Percentiles rank a stretch among this genome's conserved stretches.
phyloP scores from a whole-genome alignment of 1,284 basidiomycete genomes.

The Cystobasidium pallidum region DNA sequence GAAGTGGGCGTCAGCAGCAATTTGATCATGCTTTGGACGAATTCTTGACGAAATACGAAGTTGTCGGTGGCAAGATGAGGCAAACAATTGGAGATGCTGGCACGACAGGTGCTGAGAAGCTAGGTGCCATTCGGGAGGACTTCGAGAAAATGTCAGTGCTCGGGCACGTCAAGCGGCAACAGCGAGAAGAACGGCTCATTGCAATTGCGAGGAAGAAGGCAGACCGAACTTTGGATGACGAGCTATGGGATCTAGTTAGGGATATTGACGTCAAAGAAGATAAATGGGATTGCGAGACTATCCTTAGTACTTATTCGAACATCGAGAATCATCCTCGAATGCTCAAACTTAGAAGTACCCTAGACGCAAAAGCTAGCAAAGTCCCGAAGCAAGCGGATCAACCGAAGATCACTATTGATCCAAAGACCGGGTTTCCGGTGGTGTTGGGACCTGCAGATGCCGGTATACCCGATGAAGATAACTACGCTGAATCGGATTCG shows the following conservation, averaged over 20 bases:
- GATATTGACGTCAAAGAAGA: conserved; percentile 65
- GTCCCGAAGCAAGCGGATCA: conserved; percentile 54
- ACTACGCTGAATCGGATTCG: conserved; percentile 45
- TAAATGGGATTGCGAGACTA: conserved; percentile 92
- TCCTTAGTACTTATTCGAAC: conserved; percentile 92
- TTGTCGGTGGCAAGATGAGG: conserved; percentile 77
- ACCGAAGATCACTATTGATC: conserved; percentile 70
- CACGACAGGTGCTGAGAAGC: conserved; percentile 72
- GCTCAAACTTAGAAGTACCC: conserved; percentile 65
- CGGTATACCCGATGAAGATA: conserved; percentile 47
- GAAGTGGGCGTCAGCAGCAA: conserved; percentile 70
- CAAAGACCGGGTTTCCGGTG: conserved; percentile 73
- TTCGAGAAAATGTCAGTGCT: conserved; percentile 63
- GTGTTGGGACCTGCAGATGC: conserved; percentile 53
- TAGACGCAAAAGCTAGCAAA: conserved; percentile 52
- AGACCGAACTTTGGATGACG: conserved; percentile 44
- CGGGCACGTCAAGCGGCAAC: conserved; percentile 48
- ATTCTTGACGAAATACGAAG: conserved; percentile 89
- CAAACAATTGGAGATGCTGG: conserved; percentile 63
- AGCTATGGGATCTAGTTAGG: conserved; percentile 60
- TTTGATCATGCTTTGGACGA: conserved; percentile 91
- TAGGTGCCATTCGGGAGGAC: conserved; percentile 75
- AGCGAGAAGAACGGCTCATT: conserved; percentile 58
- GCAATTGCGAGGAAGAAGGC: conserved; percentile 49
- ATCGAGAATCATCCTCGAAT: conserved; percentile 90